phyloP scores from a whole-genome alignment of 2,329 filamentous ascomycete species.

The Cladophialophora bantiana region DNA sequence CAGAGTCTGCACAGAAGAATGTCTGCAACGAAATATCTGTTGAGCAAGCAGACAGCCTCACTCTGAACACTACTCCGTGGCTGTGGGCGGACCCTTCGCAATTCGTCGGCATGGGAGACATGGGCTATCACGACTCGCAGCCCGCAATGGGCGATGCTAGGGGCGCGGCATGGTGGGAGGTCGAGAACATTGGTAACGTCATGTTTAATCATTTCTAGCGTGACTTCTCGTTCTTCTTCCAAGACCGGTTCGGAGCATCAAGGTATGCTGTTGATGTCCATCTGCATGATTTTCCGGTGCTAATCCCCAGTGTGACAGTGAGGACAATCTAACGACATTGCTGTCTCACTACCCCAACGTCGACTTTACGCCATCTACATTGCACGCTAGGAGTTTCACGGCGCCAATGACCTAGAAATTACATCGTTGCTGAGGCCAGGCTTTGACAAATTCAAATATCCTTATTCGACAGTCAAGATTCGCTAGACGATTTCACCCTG shows the following conservation, averaged over 20 bases:
- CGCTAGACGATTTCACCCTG: background rate
- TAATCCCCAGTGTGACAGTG: background rate
- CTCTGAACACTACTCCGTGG: constrained; percentile 11
- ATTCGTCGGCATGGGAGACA: constrained; percentile 14
- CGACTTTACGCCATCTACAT: background rate
- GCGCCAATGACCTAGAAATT: background rate
- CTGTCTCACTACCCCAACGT: background rate
- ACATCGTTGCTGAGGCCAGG: background rate
- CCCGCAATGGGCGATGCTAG: background rate
- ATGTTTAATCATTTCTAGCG: constrained; percentile 20
- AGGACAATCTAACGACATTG: background rate
- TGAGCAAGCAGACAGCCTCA: constrained; percentile 8
- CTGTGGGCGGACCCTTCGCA: constrained; percentile 18
- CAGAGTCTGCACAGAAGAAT: constrained; percentile 2
- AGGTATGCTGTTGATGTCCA: background rate
- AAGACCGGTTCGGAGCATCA: background rate
- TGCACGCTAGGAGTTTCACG: constrained; percentile 1
- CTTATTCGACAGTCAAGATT: background rate
- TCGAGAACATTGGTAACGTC: constrained; percentile 8
- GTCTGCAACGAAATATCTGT: constrained; percentile 9
- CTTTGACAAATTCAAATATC: constrained; percentile 2
- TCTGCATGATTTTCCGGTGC: background rate
- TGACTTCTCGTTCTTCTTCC: background rate
- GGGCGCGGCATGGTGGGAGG: constrained; percentile 14
- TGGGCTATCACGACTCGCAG: constrained; percentile 14